Evolutionary conservation across 1,284 basidiomycete species (phyloP).

Genomic region (Baeospora myosura): DNA sequence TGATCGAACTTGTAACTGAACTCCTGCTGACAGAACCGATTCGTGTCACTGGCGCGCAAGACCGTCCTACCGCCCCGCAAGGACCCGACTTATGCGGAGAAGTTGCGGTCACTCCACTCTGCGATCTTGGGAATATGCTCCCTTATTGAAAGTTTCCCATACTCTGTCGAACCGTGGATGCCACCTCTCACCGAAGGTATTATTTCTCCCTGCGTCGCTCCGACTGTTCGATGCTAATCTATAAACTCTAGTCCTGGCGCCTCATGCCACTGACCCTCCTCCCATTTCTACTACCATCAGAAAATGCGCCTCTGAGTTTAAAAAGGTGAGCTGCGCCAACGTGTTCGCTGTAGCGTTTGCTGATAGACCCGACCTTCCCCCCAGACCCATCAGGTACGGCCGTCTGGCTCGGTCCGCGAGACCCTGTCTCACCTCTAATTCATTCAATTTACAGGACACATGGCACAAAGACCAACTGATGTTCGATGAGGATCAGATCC

Average conservation of each 20-base stretch:
- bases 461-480: conserved; percentile 88
- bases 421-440: conserved; percentile 5
- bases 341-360: conserved; percentile 13
- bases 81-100: conserved; percentile 67
- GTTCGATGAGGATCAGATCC: conserved; percentile 88
- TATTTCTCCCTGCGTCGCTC: conserved; percentile 13
- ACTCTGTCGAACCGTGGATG: conserved; percentile 73
- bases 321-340: conserved; percentile 51
- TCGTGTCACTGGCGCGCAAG: conserved; percentile 57
- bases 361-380: conserved; percentile 9
- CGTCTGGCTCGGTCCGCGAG: conserved; percentile 9
- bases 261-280: conserved; percentile 83
- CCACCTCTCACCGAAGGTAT: conserved; percentile 68
- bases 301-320: conserved; percentile 84
- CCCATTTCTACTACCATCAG: conserved; percentile 90
- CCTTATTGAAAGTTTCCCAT: conserved; percentile 74
- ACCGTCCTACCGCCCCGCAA: conserved; percentile 66
- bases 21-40: conserved; percentile 57
- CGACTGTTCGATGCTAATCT: conserved; percentile 23
- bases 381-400: conserved; percentile 62
- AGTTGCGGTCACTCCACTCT: conserved; percentile 76
- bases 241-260: conserved; percentile 52
- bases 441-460: conserved; percentile 65
- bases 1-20: conserved; percentile 1
- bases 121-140: conserved; percentile 88